Conservation (phyloP, 2,329 filamentous ascomycete species). For the Calonectria pseudoreteaudii region DNA sequence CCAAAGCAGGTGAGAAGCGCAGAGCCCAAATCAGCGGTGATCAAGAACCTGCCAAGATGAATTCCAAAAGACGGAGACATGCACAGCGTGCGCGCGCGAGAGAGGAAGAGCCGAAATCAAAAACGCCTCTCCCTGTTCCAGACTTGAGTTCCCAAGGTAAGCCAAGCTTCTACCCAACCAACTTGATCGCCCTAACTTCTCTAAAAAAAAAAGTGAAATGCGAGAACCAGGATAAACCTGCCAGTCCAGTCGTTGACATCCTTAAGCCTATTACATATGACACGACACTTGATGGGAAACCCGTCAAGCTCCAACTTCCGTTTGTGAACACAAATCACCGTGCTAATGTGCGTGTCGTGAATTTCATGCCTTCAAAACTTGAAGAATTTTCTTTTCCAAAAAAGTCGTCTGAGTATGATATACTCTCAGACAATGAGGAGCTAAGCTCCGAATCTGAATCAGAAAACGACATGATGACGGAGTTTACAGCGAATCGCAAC, state of each 20-base stretch:
- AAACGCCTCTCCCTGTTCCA: conserved; percentile 41
- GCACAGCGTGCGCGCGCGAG: conserved; percentile 29
- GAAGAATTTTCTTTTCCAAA: conserved; percentile 75
- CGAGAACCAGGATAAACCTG: conserved; percentile 54
- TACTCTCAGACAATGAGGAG: conserved; percentile 58
- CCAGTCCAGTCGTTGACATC: conserved; percentile 54
- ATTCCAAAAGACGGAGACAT: conserved; percentile 41
- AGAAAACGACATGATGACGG: conserved; percentile 37
- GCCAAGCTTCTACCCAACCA: no score
- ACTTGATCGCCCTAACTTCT: conserved; percentile 21
- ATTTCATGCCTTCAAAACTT: conserved; percentile 79
- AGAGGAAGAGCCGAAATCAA: conserved; percentile 24
- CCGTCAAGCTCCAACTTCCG: conserved; percentile 63
- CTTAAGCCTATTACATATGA: conserved; percentile 54
- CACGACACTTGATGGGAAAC: conserved; percentile 55
- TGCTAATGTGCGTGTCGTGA: conserved; percentile 79
- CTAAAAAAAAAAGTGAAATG: conserved; percentile 60
- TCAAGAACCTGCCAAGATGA: conserved; percentile 41
- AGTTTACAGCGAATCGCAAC: conserved; percentile 40
- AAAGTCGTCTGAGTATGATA: conserved; percentile 57
- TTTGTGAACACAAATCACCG: conserved; percentile 82
- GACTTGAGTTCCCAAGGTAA: conserved; percentile 47
- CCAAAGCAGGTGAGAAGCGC: conserved; percentile 53
- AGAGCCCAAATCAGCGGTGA: conserved; percentile 45
- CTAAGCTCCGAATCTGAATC: conserved; percentile 42